Conservation (phyloP, 139 green algal species). For the Closterium sp. region DNA sequence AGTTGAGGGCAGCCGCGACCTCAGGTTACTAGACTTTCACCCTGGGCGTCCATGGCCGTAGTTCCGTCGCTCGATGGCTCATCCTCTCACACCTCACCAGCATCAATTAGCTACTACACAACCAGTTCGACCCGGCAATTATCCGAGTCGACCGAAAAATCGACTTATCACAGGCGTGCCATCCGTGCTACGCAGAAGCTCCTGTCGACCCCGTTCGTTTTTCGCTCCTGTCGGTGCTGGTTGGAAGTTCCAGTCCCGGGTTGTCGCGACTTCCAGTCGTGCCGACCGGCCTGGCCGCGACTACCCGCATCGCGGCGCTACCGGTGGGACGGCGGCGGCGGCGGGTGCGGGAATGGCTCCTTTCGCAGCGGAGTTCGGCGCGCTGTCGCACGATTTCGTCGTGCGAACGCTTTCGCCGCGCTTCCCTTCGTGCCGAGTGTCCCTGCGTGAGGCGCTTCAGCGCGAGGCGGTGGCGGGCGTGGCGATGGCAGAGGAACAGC, state of each 20-base stretch:
- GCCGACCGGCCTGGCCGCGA: not conserved
- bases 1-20: no score
- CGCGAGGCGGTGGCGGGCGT: not conserved
- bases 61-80: not conserved
- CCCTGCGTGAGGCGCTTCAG: not conserved
- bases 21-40: not conserved
- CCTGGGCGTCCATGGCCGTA: not conserved
- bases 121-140: not conserved
- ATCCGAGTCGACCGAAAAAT: no score
- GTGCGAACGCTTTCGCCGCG: not conserved
- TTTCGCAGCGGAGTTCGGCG: not conserved
- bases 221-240: no score
- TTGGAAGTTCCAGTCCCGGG: not conserved
- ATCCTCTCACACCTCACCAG: not conserved
- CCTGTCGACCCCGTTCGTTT: no score
- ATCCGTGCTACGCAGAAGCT: not conserved
- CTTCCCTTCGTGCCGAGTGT: not conserved
- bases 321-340: not conserved
- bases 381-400: not conserved
- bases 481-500: not conserved
- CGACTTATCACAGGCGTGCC: no score
- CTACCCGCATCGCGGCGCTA: not conserved
- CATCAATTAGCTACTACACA: not conserved
- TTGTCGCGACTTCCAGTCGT: not conserved
- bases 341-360: not conserved